Evolutionary conservation across 1,139 yeast species (phyloP), one percentile per base, ranked within the genome.

Genomic region (Kodamaea arcana): DNA sequence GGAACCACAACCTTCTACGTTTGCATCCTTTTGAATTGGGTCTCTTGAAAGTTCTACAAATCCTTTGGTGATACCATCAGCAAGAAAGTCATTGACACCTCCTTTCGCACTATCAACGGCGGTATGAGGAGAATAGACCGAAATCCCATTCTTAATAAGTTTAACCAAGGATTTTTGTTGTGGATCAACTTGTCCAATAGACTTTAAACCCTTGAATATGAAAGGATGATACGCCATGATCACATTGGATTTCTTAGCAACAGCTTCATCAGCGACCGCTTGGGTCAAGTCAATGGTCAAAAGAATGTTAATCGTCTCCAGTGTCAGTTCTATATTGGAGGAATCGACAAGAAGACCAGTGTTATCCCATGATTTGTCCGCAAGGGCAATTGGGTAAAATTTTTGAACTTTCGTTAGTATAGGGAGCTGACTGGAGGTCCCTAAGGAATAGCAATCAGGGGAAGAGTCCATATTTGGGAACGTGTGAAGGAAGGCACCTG

Each of bases 51-150:
- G 40, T 15, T 54, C 53, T 15, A 47, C 44, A 9, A 50, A 42
- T 0, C 54, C 55, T 7, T 52, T 49, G 2, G 76, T 55, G 12
- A 86, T 60, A 0, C 86, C 85, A 30, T 75, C 78, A 0, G 78
- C 84, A 27, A 92, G 67, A 82, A 95, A 92, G 54, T 88, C 97
- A 48, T 90, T 92, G 39, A 94, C 97, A 17, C 98, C 98, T 9
- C 85, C 87, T 13, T 61, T 60, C 9, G 94, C 95, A 23, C 97
- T 94, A 60, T 94, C 98, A 2, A 92, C 84, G 0, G 97, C 92
- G 0, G 98, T 90, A 53, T 94, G 99, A 13, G 98, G 98, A 35
- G 83, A 84, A 56, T 92, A 92, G 1, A 94, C 98, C 38, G 90
- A 78, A 42, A 92, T 75, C 13, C 85, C 85, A 39, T 80, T 72